Evolutionary conservation across 2,329 filamentous ascomycete genomes (phyloP), one percentile per base, ranked within the genome.

Genomic region (Chrysosphaeria jannelii): DNA sequence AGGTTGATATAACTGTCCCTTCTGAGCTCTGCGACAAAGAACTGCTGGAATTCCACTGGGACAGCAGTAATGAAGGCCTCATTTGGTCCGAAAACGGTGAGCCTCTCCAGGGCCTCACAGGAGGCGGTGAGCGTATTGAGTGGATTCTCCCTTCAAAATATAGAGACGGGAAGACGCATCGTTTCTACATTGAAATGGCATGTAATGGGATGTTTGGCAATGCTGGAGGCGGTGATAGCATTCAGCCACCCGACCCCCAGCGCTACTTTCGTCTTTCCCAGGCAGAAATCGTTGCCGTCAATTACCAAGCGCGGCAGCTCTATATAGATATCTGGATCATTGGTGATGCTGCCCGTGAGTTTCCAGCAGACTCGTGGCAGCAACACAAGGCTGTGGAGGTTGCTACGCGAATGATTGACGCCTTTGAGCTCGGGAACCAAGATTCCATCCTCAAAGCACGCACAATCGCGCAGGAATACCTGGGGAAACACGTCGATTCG

Each of bases 191-290:
- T 32, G 85, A 97, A 48, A 90, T 93, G 74, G 85, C 85, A 11
- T 93, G 85, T 47, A 97, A 97, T 42, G 67, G 69, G 43, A 93
- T 93, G 79, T 93, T 93, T 46, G 85, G 85, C 34, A 90, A 90
- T 41, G 70, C 78, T 0, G 57, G 69, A 0, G 69, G 27, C 11
- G 76, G 75, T 13, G 75, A 88, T 41, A 63, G 56, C 15, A 93
- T 91, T 34, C 74, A 89, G 40, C 78, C 85, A 9, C 85, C 85
- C 0, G 54, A 70, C 28, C 71, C 74, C n/a, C 63, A 91, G 49
- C 70, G 57, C 35, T 72, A 70, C 39, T 97, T 70, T 41, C 56
- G 54, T 27, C 55, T 97, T 25, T 47, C 50, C 30, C 67, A 64
- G 31, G 81, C 79, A 9, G 68, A 79, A 29, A 88, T 97, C 30